phyloP scores from a whole-genome alignment of 768 basidiomycete species.

The Auriscalpium orientale region DNA sequence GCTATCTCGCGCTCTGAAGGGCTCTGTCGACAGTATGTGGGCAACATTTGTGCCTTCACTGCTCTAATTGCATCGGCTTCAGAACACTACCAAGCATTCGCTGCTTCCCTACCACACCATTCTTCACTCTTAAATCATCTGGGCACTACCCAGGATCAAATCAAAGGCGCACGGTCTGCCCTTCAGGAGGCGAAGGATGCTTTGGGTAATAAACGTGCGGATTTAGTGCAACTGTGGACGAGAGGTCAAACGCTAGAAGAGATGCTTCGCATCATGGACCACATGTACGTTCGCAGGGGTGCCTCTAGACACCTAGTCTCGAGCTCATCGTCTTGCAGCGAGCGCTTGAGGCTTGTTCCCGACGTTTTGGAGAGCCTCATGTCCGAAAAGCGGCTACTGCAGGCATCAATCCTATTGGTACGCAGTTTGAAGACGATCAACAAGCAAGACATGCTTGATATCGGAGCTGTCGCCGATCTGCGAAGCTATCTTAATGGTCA shows the following conservation, averaged over 20 bases:
- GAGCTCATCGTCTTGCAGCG: constrained; percentile 24
- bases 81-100: constrained; percentile 93
- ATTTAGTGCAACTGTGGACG: constrained; percentile 84
- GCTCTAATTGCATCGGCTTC: constrained; percentile 6
- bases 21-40: constrained; percentile 78
- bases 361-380: constrained; percentile 91
- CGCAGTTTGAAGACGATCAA: constrained; percentile 86
- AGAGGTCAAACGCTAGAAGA: constrained; percentile 89
- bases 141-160: constrained; percentile 63
- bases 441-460: constrained; percentile 87
- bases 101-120: constrained; percentile 89
- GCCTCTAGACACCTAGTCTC: constrained; percentile 2
- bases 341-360: constrained; percentile 83
- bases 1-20: constrained; percentile 74
- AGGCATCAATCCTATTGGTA: constrained; percentile 82
- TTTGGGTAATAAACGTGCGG: constrained; percentile 75
- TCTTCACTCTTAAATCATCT: constrained; percentile 69
- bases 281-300: constrained; percentile 57
- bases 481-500: constrained; percentile 78
- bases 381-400: constrained; percentile 87
- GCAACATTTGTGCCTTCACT: constrained; percentile 6
- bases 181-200: constrained; percentile 77
- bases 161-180: constrained; percentile 58
- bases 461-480: constrained; percentile 90
- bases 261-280: constrained; percentile 90